Conservation (phyloP, 257 asterid genomes). For the Lycium ferocissimum region DNA sequence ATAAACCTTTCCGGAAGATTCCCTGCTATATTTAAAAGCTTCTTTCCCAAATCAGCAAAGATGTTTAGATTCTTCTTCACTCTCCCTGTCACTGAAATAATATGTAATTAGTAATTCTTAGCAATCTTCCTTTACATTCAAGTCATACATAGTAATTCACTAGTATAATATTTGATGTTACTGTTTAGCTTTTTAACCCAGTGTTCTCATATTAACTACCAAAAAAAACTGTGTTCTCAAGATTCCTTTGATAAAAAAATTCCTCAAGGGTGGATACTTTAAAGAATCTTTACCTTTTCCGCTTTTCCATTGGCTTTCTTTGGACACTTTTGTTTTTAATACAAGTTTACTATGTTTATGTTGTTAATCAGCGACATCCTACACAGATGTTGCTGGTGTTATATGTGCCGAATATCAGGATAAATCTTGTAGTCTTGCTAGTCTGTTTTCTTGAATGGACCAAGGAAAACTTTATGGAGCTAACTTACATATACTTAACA, state of each 20-base stretch:
- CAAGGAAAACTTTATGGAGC: background rate
- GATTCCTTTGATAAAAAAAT: background rate
- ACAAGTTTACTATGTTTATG: background rate
- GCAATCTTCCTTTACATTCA: conserved; percentile 1
- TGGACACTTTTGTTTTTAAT: background rate
- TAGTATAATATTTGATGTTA: background rate
- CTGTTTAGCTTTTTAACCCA: background rate
- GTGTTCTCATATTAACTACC: background rate
- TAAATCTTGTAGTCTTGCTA: background rate
- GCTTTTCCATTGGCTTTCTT: background rate
- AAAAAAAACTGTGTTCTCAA: background rate
- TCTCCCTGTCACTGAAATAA: background rate
- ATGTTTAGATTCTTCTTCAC: conserved; percentile 7
- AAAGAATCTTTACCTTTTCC: background rate
- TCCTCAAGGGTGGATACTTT: background rate
- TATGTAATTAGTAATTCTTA: background rate
- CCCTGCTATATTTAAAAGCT: background rate
- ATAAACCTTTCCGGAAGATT: background rate
- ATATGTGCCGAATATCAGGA: background rate
- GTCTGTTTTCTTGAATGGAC: conserved; percentile 18
- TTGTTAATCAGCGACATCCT: background rate
- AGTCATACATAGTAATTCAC: background rate
- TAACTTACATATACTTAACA: background rate
- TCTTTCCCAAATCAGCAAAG: background rate
- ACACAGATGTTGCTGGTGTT: background rate